Evolutionary conservation across 2,329 filamentous ascomycete genomes (phyloP), one percentile per base, ranked within the genome.

Genomic region (Pseudogymnoascus sp.): DNA sequence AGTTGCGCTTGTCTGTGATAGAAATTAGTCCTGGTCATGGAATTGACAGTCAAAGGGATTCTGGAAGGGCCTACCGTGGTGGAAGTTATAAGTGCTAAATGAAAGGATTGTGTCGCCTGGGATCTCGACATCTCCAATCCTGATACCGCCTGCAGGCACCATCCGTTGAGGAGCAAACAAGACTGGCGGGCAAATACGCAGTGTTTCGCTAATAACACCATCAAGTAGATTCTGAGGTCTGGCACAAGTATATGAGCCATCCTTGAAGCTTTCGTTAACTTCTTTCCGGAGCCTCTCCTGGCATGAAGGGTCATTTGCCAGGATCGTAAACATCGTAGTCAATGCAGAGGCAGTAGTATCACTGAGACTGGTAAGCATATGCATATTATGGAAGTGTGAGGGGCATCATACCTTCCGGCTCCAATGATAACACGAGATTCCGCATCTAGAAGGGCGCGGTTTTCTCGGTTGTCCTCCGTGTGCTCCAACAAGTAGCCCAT

Each of bases 61-160:
- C 10, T 11, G 15, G 9, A 9, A 15, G n/a, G 24, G 29, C 59
- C 17, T 65, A 66, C 64, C 59, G 9, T 61, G 63, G 36, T 66
- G 63, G 13, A 67, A 33, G 1, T 58, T 47, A 54, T 59, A 65
- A 1, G 59, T 59, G n/a, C 54, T 61, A 40, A 65, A 33, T 8
- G 58, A 63, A 15, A 66, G 31, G 1, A 64, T 60, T 0, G 63
- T 64, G 31, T 60, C 37, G 6, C 36, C 50, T 1, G 65, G 66
- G 17, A 68, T 64, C 9, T 60, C 58, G 0, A 59, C 59, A 4
- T 40, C 60, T 11, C 60, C 63, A 33, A 67, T 62, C 5, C 7
- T 44, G 4, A 68, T 11, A 1, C 77, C 77, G 21, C 72, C 67
- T 0, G 71, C 13, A 1, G 75, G 73, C 1, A 74, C 75, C 36